Base-by-base conservation (phyloP, 805 yeast species). In the Monosporozyma unispora region DNA sequence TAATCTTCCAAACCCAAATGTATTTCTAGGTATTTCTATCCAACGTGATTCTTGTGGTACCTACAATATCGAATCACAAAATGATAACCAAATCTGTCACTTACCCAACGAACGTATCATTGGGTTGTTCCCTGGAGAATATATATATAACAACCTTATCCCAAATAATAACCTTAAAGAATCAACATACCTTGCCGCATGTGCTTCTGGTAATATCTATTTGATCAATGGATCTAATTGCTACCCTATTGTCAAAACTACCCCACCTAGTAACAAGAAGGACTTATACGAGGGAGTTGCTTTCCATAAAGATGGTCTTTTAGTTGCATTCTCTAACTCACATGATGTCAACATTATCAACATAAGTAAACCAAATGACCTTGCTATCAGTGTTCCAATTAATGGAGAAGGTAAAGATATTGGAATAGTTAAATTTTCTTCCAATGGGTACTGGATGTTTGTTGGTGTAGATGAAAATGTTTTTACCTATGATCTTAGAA, bases 251-350 rank as follows among this genome's bases (percentile, higher is more conserved):
- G 3, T 31, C n/a, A n/a, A 40, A 23, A 12, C 18, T 3, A 19
- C 37, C 8, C 22, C 41, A 28, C 3, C 18, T 2, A 18, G 14
- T 7, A 44, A 46, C 43, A 9, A 29, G 18, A 12, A 40, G n/a
- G 3, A n/a, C 12, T 16, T n/a, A 6, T 35, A 18, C 14, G 14
- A 22, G 9, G 50, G 33, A 2, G 54, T 50, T 11, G 47, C 50
- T 3, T 40, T 68, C 16, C 76, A 72, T 51, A 67, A 64, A 38
- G 76, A 72, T 54, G 75, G 75, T 4, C 45, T 63, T 3, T 46
- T 71, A 21, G 42, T 70, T 9, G 70, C 71, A 5, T 44, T 63
- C 25, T 56, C 46, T 7, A 46, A 46, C 23, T 41, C 23, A 7
- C 21, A 38, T 16, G 25, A 46, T 4, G 37, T 61, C 18, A 39